These are phyloP conservation scores for Sclerotinia glacialis DNA, from an alignment of 2,329 filamentous ascomycete genomes.

Conservation along the genomic window DNA sequence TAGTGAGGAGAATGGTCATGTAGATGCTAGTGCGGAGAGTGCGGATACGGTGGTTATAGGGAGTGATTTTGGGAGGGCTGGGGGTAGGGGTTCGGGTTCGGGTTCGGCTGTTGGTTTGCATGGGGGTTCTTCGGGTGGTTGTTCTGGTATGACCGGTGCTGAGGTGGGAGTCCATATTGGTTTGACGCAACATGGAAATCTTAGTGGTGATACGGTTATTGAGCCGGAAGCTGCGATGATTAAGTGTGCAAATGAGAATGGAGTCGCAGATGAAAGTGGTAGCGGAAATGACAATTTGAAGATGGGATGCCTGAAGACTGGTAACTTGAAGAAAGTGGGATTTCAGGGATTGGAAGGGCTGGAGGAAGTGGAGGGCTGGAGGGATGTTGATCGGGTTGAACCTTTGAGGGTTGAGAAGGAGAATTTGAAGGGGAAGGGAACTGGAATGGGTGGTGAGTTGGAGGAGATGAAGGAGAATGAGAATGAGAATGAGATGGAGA, in stretches of 20 bases:
- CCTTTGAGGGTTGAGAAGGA: background rate
- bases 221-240: background rate
- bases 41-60: constrained; percentile 10
- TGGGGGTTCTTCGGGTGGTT: background rate
- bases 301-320: background rate
- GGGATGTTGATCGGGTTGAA: background rate
- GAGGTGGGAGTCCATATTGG: background rate
- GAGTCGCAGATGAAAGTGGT: background rate
- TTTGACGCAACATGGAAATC: background rate
- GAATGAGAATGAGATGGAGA: background rate
- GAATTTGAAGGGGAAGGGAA: background rate
- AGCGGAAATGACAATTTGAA: background rate
- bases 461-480: background rate
- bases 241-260: background rate
- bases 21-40: background rate
- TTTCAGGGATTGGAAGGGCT: background rate
- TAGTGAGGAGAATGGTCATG: background rate
- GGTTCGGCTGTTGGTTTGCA: background rate
- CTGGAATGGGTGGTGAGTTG: background rate
- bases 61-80: background rate
- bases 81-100: background rate
- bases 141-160: background rate
- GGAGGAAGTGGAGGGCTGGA: background rate
- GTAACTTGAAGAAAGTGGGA: background rate
- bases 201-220: background rate